Evolutionary conservation across 2,329 filamentous ascomycete genomes (phyloP), one percentile per base, ranked within the genome.

Genomic region (Akanthomyces uredinophilus): DNA sequence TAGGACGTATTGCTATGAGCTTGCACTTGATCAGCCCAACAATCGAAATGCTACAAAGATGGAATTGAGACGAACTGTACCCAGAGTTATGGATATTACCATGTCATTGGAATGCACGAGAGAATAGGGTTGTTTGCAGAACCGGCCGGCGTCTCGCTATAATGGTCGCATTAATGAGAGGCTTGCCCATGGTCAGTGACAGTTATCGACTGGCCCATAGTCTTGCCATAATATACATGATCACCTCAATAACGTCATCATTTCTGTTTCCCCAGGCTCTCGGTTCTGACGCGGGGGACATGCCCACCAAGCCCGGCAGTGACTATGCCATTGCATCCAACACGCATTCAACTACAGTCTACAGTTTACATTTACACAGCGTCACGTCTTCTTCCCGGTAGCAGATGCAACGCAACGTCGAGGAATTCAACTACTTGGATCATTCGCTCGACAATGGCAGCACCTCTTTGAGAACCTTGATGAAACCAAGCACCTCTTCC

Each of bases 401-500:
- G 14, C 22, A 29, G 8, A 49, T 43, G 22, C 18, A 49, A 13
- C 27, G 29, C 43, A 20, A 49, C 13, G 29, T 27, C 14, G 54
- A 49, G 43, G 20, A 44, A 60, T 51, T 51, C 18, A 35, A 44
- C 56, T 60, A 32, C 18, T 24, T 16, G 29, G n/a, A 35, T 60
- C 49, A 47, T 22, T 60, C 58, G 51, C 51, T 55, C 43, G 43
- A 54, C 43, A 49, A 8, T 1, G 59, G 44, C 41, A 61, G 35
- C 43, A 61, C 22, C 32, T 50, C 43, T 43, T 55, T 61, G 8
- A 62, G 47, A 27, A 62, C 54, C 47, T 62, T 58, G 39, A 57
- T 52, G 5, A 62, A 39, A n/a, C 60, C 60, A 37, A 57, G 53
- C 7, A 62, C 60, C 27, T 62, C 63, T 39, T 58, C 60, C 60